Evolutionary conservation across 192 early-diverging fungal species (phyloP).

Genomic region (Pilobolus umbonatus): DNA sequence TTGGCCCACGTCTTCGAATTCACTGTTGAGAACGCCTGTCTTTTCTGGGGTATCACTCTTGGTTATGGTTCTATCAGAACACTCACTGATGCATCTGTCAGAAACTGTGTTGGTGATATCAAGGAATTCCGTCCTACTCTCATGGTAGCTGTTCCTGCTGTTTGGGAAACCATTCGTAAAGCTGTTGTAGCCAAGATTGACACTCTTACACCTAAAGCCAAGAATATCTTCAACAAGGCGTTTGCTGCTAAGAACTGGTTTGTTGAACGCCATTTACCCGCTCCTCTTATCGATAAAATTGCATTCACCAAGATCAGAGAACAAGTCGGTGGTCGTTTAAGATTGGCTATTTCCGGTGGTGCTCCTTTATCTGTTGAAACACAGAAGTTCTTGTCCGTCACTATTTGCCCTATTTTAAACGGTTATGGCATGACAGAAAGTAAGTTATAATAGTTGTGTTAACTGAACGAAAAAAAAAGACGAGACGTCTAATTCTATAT

Average conservation of each 20-base stretch:
- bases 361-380: constrained; percentile 83
- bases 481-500: too few relatives aligned
- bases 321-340: constrained; percentile 80
- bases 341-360: constrained; percentile 79
- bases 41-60: constrained; percentile 37
- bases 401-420: constrained; percentile 72
- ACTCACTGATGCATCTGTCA: constrained; percentile 50
- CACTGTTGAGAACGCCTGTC: constrained; percentile 37
- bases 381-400: constrained; percentile 75
- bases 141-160: constrained; percentile 58
- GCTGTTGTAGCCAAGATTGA: constrained; percentile 35
- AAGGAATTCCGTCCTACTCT: constrained; percentile 55
- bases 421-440: constrained; percentile 74
- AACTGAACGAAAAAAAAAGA: too few relatives aligned
- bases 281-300: constrained; percentile 62
- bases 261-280: constrained; percentile 56
- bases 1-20: constrained; percentile 72
- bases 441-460: constrained; percentile 4
- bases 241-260: constrained; percentile 63
- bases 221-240: constrained; percentile 70
- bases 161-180: constrained; percentile 53
- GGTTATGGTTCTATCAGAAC: constrained; percentile 58
- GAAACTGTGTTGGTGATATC: constrained; percentile 61
- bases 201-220: constrained; percentile 42
- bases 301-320: constrained; percentile 81